Evolutionary conservation across 73 alveolate genomes (phyloP).

Genomic region (Uronychia binucleata): DNA sequence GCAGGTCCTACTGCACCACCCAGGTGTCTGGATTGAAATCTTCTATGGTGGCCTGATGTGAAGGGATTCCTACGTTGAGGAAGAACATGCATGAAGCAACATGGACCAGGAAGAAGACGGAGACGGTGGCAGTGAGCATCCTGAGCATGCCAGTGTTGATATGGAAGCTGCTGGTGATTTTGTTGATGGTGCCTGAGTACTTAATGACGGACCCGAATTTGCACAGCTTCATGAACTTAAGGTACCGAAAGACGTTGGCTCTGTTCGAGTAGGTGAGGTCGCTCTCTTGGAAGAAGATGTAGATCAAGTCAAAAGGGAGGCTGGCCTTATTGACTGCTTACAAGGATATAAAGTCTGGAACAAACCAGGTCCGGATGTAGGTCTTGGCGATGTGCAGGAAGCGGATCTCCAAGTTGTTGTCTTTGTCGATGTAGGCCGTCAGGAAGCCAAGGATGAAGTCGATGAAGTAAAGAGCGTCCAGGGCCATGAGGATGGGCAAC

Average conservation of each 20-base stretch:
- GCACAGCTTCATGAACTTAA: background rate
- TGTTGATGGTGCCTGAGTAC: background rate
- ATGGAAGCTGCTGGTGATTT: background rate
- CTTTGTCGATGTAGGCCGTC: background rate
- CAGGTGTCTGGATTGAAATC: constrained; percentile 83
- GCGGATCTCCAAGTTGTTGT: constrained; percentile 3
- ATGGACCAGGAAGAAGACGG: constrained; percentile 73
- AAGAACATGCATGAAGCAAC: constrained; percentile 84
- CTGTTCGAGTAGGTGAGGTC: background rate
- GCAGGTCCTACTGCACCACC: constrained; percentile 67
- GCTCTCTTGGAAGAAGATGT: background rate
- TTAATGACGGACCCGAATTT: background rate
- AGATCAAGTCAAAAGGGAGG: background rate
- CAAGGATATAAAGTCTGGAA: background rate
- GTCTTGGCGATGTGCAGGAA: constrained; percentile 2
- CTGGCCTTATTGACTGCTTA: background rate
- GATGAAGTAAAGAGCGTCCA: background rate
- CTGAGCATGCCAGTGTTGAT: constrained; percentile 48
- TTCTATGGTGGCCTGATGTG: constrained; percentile 61
- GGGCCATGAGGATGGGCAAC: background rate
- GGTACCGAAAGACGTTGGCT: background rate
- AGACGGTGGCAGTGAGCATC: constrained; percentile 35
- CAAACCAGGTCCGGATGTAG: background rate
- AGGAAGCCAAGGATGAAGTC: background rate
- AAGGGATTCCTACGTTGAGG: constrained; percentile 1